phyloP scores from a whole-genome alignment of 345 rosid genomes.

The Populus pruinosa region DNA sequence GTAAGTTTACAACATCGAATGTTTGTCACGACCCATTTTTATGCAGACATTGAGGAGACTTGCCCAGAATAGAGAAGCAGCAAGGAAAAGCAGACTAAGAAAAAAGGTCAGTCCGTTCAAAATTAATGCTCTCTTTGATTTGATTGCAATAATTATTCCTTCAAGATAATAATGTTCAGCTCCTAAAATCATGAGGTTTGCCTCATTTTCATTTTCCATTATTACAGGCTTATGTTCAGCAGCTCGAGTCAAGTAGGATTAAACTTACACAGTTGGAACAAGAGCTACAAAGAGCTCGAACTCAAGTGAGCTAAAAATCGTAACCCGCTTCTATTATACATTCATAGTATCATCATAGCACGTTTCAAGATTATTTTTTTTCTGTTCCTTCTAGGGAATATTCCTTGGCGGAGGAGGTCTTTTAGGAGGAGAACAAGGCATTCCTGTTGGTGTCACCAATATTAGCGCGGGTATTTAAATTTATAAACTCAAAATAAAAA shows the following conservation, averaged over 20 bases:
- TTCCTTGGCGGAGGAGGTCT: constrained; percentile 61
- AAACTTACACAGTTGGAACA: constrained; percentile 89
- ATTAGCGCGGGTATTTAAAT: constrained; percentile 55
- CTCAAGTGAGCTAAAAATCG: constrained; percentile 50
- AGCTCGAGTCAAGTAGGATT: constrained; percentile 90
- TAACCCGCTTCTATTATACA: neutral
- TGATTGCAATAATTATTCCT: neutral
- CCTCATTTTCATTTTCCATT: neutral
- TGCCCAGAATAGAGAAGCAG: constrained; percentile 99
- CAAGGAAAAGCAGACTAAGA: constrained; percentile 91
- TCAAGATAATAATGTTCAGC: neutral
- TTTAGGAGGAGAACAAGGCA: constrained; percentile 64
- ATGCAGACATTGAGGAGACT: constrained; percentile 81
- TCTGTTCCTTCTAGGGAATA: constrained; percentile 49
- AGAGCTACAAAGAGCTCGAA: constrained; percentile 85
- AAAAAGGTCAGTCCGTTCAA: constrained; percentile 55
- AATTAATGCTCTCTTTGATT: neutral
- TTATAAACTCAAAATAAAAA: neutral
- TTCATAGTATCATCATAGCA: neutral
- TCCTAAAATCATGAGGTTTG: neutral
- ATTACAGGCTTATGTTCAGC: constrained; percentile 91
- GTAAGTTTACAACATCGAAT: neutral
- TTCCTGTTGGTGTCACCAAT: constrained; percentile 49
- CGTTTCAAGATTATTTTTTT: neutral
- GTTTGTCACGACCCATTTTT: constrained; percentile 3